Conservation (phyloP, 2,329 filamentous ascomycete species). For the Alternaria panax region DNA sequence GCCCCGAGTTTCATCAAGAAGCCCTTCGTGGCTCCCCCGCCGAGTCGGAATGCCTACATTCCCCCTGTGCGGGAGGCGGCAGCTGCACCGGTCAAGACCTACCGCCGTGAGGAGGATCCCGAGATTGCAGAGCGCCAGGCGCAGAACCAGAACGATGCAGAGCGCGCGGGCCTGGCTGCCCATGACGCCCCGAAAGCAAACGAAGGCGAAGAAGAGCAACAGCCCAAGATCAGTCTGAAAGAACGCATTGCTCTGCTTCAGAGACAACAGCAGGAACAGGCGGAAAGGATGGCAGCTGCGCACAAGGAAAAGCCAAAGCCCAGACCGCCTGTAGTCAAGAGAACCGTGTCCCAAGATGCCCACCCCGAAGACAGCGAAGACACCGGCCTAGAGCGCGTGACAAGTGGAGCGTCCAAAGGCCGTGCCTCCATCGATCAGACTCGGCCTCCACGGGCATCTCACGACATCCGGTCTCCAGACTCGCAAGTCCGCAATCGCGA, state of each 20-base stretch:
- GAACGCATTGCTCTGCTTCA: conserved; percentile 94
- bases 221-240: conserved; percentile 91
- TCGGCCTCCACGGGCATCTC: conserved; percentile 49
- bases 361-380: conserved; percentile 46
- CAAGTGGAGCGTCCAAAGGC: conserved; percentile 42
- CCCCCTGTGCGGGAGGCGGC: conserved; percentile 76
- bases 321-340: conserved; percentile 71
- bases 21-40: conserved; percentile 93
- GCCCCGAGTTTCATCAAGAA: conserved; percentile 85
- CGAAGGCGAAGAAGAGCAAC: conserved; percentile 71
- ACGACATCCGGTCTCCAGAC: conserved; percentile 52
- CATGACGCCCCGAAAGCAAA: conserved; percentile 50
- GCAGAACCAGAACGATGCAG: conserved; percentile 71
- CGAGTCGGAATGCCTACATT: conserved; percentile 89
- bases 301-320: conserved; percentile 84
- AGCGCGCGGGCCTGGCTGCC: conserved; percentile 69
- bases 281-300: conserved; percentile 78
- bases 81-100: conserved; percentile 74
- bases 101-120: conserved; percentile 87
- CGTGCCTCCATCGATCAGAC: conserved; percentile 52
- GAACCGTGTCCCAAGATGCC: conserved; percentile 56
- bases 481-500: conserved; percentile 57
- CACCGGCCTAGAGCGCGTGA: conserved; percentile 47
- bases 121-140: conserved; percentile 67
- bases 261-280: conserved; percentile 91